A percentile compares a stretch with the other conserved stretches of the same genome.
Conservation (phyloP, 805 yeast genomes). For the Barnettozyma pratensis region DNA sequence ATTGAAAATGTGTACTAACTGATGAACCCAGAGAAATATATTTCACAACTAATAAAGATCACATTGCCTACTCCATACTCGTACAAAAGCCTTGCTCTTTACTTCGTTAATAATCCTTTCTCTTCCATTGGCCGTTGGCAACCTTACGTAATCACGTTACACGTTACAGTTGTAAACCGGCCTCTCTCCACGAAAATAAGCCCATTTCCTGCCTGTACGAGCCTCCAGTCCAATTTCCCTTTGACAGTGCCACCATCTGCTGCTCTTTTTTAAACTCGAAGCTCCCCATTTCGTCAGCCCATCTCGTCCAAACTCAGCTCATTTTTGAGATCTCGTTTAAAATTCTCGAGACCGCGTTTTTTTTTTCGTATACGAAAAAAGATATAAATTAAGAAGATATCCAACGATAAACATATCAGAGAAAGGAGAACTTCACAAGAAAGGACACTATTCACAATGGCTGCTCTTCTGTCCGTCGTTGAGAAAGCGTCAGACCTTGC, state of each 20-base stretch:
- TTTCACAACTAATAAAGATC: too few species aligned
- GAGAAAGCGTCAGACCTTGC: constrained; percentile 11
- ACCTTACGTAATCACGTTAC: too few species aligned
- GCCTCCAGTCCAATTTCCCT: too few species aligned
- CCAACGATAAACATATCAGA: background rate
- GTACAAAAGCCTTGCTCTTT: too few species aligned
- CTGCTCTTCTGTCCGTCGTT: constrained; percentile 13
- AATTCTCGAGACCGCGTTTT: background rate
- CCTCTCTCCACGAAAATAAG: background rate
- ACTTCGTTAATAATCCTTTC: too few species aligned
- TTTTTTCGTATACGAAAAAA: background rate
- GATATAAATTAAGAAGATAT: background rate
- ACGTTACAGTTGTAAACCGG: background rate
- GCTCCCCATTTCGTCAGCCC: background rate
- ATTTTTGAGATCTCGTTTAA: background rate
- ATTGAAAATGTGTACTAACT: background rate
- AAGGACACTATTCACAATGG: constrained; percentile 11
- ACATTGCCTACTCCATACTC: too few species aligned
- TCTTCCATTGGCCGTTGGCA: too few species aligned
- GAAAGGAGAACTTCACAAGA: background rate
- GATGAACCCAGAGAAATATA: background rate
- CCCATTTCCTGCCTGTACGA: background rate
- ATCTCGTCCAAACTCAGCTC: background rate
- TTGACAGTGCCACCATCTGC: background rate
- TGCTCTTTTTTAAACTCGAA: background rate